These are phyloP conservation scores for Sporothrix brunneoviolacea DNA, from an alignment of 2,329 filamentous ascomycete genomes.

Conservation along the genomic window DNA sequence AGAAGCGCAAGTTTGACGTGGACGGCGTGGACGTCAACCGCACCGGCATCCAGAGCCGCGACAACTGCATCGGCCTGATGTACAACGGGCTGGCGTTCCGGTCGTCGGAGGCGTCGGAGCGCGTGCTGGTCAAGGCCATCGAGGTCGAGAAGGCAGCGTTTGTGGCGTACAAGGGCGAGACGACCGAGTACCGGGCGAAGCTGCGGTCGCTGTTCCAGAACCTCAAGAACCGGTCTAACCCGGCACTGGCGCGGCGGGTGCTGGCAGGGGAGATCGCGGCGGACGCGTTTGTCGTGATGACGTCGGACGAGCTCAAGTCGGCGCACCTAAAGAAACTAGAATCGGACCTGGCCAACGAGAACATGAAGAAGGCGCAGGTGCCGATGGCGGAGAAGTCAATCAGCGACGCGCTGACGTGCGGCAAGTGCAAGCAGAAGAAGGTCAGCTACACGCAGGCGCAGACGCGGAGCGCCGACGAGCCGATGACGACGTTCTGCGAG, in stretches of 20 bases:
- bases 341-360: slow-evolving; percentile 72
- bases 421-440: slow-evolving; percentile 87
- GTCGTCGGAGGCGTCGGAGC: slow-evolving; percentile 63
- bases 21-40: slow-evolving; percentile 74
- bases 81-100: slow-evolving; percentile 80
- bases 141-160: slow-evolving; percentile 80
- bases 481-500: slow-evolving; percentile 72
- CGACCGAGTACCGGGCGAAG: slow-evolving; percentile 73
- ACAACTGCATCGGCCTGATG: slow-evolving; percentile 82
- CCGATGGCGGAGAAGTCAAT: slow-evolving; percentile 87
- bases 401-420: slow-evolving; percentile 78
- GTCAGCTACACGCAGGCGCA: slow-evolving; percentile 96
- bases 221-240: slow-evolving; percentile 86
- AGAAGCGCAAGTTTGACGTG: slow-evolving; percentile 75
- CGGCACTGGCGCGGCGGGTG: slow-evolving; percentile 67
- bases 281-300: slow-evolving; percentile 76
- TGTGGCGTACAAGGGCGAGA: slow-evolving; percentile 62
- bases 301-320: slow-evolving; percentile 84
- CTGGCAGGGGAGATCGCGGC: slow-evolving; percentile 66
- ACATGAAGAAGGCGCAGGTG: slow-evolving; percentile 96
- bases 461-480: slow-evolving; percentile 91
- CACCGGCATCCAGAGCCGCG: slow-evolving; percentile 66
- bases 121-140: slow-evolving; percentile 66
- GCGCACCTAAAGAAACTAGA: slow-evolving; percentile 73
- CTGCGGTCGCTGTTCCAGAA: slow-evolving; percentile 91